Evolutionary conservation across 306 rosid genomes (phyloP), one percentile per base, ranked within the genome.

Genomic region (Styphnolobium japonicum): DNA sequence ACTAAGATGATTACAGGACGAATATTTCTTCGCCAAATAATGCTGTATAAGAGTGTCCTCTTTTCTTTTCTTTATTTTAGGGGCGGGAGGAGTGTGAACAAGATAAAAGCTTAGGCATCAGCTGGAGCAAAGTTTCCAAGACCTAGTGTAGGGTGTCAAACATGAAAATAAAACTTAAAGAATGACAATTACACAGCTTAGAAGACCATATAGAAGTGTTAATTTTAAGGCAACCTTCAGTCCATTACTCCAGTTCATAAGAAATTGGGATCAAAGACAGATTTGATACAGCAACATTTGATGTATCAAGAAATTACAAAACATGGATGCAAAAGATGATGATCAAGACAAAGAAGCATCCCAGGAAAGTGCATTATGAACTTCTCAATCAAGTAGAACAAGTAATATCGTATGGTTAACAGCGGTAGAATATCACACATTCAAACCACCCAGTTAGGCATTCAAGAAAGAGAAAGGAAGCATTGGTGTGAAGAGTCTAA

Each of bases 391-490:
- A 51, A 48, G 22, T 21, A 45, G 77, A 31, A 67, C 33, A 52
- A 60, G 19, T 39, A 76, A 16, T 49, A 21, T 6, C 64, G 31
- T 39, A 46, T n/a, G 10, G 25, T 79, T 21, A 75, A 55, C 42
- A 73, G 64, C 19, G 55, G 48, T 69, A 51, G 23, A 53, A 40
- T 55, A 77, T 63, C 33, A 60, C 51, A 75, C 61, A 60, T 22
- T 42, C 62, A 75, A 0, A 21, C 22, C 43, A 46, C 49, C 46
- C 39, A 42, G 53, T 51, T 15, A 48, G 75, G 53, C 77, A 49
- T 73, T 53, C 60, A 77, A 65, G 68, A 62, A 65, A 55, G 75
- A 40, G 73, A 73, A 40, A 42, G 77, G 4, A 69, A 60, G 57
- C 19, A 68, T 12, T 39, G 37, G 52, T 11, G 39, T 68, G 39